Base-by-base conservation (phyloP, 192 early-diverging fungal species). In the Dissophora ornata region DNA sequence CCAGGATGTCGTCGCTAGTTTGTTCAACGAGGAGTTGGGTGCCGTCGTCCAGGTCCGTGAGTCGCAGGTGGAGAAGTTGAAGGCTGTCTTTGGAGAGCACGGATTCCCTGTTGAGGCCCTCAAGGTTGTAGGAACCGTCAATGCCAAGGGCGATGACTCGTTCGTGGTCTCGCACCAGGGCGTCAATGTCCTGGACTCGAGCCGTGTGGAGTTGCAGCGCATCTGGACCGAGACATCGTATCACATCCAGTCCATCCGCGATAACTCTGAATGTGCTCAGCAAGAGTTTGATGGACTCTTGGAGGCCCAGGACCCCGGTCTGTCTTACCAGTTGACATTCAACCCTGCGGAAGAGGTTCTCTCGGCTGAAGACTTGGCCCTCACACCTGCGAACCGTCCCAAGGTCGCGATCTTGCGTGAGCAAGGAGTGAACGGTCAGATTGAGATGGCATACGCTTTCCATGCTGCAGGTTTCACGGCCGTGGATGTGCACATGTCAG, bases 401-500 rank as follows among this genome's bases (percentile, higher is more conserved):
- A 87, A 88, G 54, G 96, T 99, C 21, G 97, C 95, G 1, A 90
- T 99, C 32, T 80, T 99, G 56, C 93, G 98, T 69, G 98, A 99
- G 80, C 96, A 99, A 83, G 98, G 98, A 57, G 93, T 98, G 32
- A 99, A 98, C 85, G 91, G 91, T 26, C 94, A 95, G 62, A 88
- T 89, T 21, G 98, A 99, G 80, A 92, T 98, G 90, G 96, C 97
- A 0, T 96, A 87, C 62, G 93, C 96, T 6, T 97, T 99, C 87
- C 83, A 96, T 80, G 79, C 85, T 42, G 93, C 97, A n/a, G 97
- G 97, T 2, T 99, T 99, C 80, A 85, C 85, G 2, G 89, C 93
- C 12, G 91, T 97, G 4, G 98, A 99, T 82, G 95, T 99, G 15
- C 98, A 99, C 82, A 99, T 99, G 97, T 94, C 96, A 4, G 97